Percentiles rank a stretch among this genome's conserved stretches.
Evolutionary conservation across 495 filamentous ascomycete species (phyloP).

Genomic region (Apiosordaria backusii): DNA sequence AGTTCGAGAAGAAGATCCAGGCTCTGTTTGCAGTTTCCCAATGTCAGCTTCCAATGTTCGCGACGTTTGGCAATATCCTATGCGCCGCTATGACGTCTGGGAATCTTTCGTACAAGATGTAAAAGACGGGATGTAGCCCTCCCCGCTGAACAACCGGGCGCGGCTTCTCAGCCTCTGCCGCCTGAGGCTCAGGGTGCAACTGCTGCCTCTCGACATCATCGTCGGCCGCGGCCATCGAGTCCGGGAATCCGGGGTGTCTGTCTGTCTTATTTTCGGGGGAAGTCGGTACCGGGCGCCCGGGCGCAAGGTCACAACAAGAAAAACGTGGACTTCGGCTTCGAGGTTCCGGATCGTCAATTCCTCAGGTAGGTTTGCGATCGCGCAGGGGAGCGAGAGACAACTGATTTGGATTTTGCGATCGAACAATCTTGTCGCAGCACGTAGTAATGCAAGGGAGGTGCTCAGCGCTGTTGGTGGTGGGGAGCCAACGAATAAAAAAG

Average conservation of each 20-base stretch:
- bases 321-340: neutral
- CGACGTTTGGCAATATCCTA: neutral
- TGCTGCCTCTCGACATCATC: conserved; percentile 24
- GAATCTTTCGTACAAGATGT: conserved; percentile 21
- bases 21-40: conserved; percentile 42
- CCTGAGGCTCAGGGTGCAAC: neutral
- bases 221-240: conserved; percentile 13
- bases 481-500: no score
- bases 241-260: neutral
- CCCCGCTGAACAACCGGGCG: conserved; percentile 13
- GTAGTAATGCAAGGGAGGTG: neutral
- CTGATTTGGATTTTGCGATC: no score
- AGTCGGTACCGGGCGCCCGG: neutral
- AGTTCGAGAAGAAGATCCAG: conserved; percentile 87
- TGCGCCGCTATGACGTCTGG: neutral
- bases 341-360: neutral
- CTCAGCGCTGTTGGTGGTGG: no score
- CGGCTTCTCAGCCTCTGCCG: conserved; percentile 18
- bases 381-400: neutral
- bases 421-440: neutral
- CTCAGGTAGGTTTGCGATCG: neutral
- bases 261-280: neutral
- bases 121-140: conserved; percentile 21
- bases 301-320: neutral
- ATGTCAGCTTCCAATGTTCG: neutral